Base-by-base conservation (phyloP, 352 stramenopile species). In the Globisporangium mamillatum region DNA sequence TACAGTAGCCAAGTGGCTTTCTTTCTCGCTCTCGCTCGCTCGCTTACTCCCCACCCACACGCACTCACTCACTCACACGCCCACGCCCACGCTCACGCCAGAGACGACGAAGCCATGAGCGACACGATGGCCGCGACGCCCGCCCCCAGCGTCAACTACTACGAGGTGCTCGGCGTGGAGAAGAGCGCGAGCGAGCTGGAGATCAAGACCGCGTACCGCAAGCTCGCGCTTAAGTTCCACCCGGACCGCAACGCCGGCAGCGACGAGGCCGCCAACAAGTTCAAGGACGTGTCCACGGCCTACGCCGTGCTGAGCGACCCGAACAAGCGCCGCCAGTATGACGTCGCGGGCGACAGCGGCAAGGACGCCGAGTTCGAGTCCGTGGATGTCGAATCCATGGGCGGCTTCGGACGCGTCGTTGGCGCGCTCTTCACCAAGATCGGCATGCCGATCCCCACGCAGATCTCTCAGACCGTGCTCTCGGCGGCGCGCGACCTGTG, bases 211-310 rank as follows among this genome's bases (percentile, higher is more conserved):
- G 84, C 89, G 29, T 97, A 97, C 81, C 84, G 86, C 61, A 96
- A 96, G 76, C 76, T 96, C 52, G 89, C 88, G 66, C 86, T 96
- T 71, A 95, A 97, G 75, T 93, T 92, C 70, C 91, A 97, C 67
- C 91, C 91, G 22, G 91, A 97, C 71, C 87, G 89, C 67, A 95
- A 97, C 59, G 83, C 82, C 25, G 89, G 89, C 68, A 90, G 82
- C 24, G 74, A 76, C 50, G 88, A 93, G 24, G 88, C 88, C 8
- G 82, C 80, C 27, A 86, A 96, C 60, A 84, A 92, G 70, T 96
- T 96, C 72, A 96, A 96, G 70, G 76, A 86, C 59, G 86, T 93
- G 24, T 91, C 84, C 48, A 90, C 85, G 34, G 88, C 88, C n/a
- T 96, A 96, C 73, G 84, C 87, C 32, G 77, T 96, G 61, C 80